phyloP scores from a whole-genome alignment of 2,329 filamentous ascomycete species.

The Dendrostoma leiphaemia region DNA sequence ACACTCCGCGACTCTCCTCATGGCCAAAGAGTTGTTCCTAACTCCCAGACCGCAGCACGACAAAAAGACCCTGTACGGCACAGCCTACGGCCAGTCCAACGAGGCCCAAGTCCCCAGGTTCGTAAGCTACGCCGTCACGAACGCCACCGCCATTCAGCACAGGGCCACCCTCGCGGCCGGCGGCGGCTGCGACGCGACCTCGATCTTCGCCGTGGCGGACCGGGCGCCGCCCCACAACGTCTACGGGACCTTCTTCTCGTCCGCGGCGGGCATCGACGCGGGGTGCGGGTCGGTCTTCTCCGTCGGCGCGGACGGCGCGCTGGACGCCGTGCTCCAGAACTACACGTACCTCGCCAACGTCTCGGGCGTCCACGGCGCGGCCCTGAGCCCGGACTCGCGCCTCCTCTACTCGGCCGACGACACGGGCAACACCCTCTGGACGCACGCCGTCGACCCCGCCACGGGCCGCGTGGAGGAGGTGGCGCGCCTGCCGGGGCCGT shows the following conservation, averaged over 20 bases:
- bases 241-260: background rate
- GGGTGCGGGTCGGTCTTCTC: background rate
- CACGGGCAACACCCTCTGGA: conserved; percentile 40
- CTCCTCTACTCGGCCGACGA: conserved; percentile 49
- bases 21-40: too few relatives aligned
- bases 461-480: conserved; percentile 19
- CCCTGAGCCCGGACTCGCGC: conserved; percentile 40
- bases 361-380: conserved; percentile 41
- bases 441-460: conserved; percentile 23
- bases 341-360: background rate
- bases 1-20: too few relatives aligned
- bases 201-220: conserved; percentile 2
- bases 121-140: background rate
- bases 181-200: background rate
- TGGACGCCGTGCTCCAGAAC: background rate
- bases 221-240: background rate
- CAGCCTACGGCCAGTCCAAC: background rate
- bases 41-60: too few relatives aligned
- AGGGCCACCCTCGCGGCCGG: background rate
- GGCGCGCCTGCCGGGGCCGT: background rate
- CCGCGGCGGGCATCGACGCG: too few relatives aligned
- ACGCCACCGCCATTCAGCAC: background rate
- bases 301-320: background rate
- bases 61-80: conserved; percentile 1
- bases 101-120: too few relatives aligned